Base-by-base conservation (phyloP, 164 flowering plant species). In the Berberis vulgaris region DNA sequence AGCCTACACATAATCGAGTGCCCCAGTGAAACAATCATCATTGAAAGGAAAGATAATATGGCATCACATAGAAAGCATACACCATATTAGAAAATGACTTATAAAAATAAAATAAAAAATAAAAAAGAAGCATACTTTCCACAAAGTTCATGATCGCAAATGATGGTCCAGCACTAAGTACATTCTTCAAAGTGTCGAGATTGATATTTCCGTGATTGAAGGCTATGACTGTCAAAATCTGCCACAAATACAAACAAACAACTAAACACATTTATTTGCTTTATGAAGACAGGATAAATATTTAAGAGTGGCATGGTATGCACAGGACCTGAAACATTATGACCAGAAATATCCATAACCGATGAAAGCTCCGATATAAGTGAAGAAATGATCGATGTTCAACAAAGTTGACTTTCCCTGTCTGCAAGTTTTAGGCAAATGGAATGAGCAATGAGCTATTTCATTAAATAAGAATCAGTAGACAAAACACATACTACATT, bases 361-460 rank as follows among this genome's bases (percentile, higher is more conserved):
- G 91, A 74, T 94, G 97, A 63, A 94, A 94, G 77, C 99, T 94
- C 60, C 97, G 81, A 74, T 87, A 95, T 59, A 95, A 75, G 73
- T 95, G 99, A 71, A 95, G 84, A 74, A 85, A 95, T 49, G 99
- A 83, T 59, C 99, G 82, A 70, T 95, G 99, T 83, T 95, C 99
- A 67, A 95, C 99, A 71, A 91, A 95, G 57, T 80, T 75, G 78
- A 86, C 84, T 80, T 95, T 95, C 43, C 88, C 96, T 45, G 97
- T 87, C 99, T 95, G 86, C 41, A 50, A 72, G 67, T 65, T 59
- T 65, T 7, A 1, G 57, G 9, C 7, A 6, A 26, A 26, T 53
- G 43, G 67, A 57, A 53, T 1, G 41, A 26, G 26, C 26, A 26
- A 26, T 26, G 26, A 26, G 26, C 26, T 26, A 26, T 26, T 26